phyloP scores from a whole-genome alignment of 805 yeast genomes.

The Candida anglica region DNA sequence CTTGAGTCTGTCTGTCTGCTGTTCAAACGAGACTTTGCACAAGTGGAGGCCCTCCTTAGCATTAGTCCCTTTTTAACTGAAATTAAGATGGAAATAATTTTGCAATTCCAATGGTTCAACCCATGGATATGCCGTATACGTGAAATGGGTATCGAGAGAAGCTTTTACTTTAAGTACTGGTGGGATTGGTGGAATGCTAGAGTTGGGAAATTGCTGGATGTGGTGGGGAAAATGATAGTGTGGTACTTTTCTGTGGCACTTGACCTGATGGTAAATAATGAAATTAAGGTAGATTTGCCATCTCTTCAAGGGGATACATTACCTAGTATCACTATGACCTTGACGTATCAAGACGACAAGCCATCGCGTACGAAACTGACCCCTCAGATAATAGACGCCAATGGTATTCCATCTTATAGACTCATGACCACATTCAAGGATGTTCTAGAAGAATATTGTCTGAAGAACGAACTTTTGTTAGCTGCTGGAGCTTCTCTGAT shows the following conservation, averaged over 20 bases:
- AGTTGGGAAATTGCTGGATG: background rate
- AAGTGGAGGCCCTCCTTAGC: too few relatives aligned
- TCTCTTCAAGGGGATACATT: too few relatives aligned
- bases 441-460: slow-evolving; percentile 61
- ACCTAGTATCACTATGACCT: too few relatives aligned
- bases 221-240: background rate
- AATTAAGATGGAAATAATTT: too few relatives aligned
- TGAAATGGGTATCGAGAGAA: background rate
- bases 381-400: slow-evolving; percentile 17
- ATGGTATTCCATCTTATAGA: slow-evolving; percentile 40
- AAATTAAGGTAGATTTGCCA: too few relatives aligned
- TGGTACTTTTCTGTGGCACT: background rate
- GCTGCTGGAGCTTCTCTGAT: slow-evolving; percentile 27
- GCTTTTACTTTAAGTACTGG: slow-evolving; percentile 1
- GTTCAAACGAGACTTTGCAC: too few relatives aligned
- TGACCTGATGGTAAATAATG: background rate
- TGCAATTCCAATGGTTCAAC: slow-evolving; percentile 35
- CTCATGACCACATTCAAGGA: slow-evolving; percentile 54
- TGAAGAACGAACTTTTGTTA: slow-evolving; percentile 42
- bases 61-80: too few relatives aligned
- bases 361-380: too few relatives aligned
- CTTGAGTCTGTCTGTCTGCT: too few relatives aligned
- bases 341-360: too few relatives aligned
- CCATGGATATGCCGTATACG: slow-evolving; percentile 26
- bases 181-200: slow-evolving; percentile 1